These are phyloP conservation scores for Hyaloscypha finlandica DNA, from an alignment of 495 filamentous ascomycete species.

Conservation along the genomic window DNA sequence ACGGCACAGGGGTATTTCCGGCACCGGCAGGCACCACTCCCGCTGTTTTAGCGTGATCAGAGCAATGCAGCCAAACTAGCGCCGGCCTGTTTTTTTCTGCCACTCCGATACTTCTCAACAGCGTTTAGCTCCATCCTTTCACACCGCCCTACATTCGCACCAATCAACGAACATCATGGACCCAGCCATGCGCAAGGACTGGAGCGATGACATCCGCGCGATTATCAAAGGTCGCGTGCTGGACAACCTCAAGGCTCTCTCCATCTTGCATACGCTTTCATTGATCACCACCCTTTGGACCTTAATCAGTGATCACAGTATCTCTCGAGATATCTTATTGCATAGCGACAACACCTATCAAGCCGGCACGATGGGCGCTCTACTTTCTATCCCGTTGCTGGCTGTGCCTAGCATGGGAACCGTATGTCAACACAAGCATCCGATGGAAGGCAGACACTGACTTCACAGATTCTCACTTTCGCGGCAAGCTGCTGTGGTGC, in stretches of 20 bases:
- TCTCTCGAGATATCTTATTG: not conserved
- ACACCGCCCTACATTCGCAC: too few relatives aligned
- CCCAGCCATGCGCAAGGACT: too few relatives aligned
- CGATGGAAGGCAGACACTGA: constrained; percentile 30
- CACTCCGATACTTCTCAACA: too few relatives aligned
- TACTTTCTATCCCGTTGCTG: constrained; percentile 86
- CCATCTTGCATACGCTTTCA: not conserved
- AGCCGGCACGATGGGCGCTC: constrained; percentile 74
- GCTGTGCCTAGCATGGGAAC: constrained; percentile 84
- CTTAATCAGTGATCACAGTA: not conserved
- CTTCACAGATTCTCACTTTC: constrained; percentile 68
- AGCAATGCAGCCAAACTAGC: too few relatives aligned
- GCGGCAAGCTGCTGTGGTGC: constrained; percentile 90
- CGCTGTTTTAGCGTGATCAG: too few relatives aligned
- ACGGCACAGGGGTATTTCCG: not conserved
- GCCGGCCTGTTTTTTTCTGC: too few relatives aligned
- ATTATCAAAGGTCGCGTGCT: too few relatives aligned
- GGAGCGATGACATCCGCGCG: too few relatives aligned
- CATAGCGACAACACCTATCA: not conserved
- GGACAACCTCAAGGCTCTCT: not conserved
- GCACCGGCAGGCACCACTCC: too few relatives aligned
- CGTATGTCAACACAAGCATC: constrained; percentile 52
- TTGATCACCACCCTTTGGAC: not conserved
- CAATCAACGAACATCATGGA: too few relatives aligned
- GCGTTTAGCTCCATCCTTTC: not conserved